Conservation (phyloP, 768 basidiomycete genomes). For the Boletus rex-veris region DNA sequence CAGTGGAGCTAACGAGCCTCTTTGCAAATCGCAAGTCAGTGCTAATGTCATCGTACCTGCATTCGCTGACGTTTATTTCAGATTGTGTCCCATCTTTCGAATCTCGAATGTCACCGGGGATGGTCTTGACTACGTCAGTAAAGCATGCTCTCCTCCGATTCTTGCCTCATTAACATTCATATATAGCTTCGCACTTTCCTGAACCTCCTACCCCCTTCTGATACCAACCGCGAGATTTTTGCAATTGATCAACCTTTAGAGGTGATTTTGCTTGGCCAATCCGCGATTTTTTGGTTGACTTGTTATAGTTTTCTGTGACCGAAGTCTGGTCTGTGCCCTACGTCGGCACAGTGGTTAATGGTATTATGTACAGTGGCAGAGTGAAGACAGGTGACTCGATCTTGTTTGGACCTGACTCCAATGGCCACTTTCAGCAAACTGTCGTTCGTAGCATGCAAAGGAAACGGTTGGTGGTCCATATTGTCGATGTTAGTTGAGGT, state of each 20-base stretch:
- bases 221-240: conserved; percentile 79
- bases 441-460: conserved; percentile 90
- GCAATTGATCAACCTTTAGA: conserved; percentile 75
- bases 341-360: conserved; percentile 81
- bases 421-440: conserved; percentile 81
- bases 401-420: conserved; percentile 87
- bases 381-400: conserved; percentile 79
- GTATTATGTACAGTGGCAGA: conserved; percentile 73
- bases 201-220: conserved; percentile 86
- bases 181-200: conserved; percentile 79
- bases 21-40: conserved; percentile 72
- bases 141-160: not conserved
- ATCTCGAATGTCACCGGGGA: conserved; percentile 95
- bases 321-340: conserved; percentile 89
- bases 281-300: conserved; percentile 7
- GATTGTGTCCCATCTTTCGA: conserved; percentile 88
- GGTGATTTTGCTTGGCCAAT: conserved; percentile 37
- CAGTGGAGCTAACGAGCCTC: conserved; percentile 70
- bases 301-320: conserved; percentile 69
- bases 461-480: conserved; percentile 58
- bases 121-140: conserved; percentile 70
- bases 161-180: conserved; percentile 14
- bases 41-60: not conserved
- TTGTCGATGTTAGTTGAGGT: not conserved
- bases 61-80: conserved; percentile 29